Conservation (phyloP, 2,329 filamentous ascomycete genomes). For the Hypoxylon sp. region DNA sequence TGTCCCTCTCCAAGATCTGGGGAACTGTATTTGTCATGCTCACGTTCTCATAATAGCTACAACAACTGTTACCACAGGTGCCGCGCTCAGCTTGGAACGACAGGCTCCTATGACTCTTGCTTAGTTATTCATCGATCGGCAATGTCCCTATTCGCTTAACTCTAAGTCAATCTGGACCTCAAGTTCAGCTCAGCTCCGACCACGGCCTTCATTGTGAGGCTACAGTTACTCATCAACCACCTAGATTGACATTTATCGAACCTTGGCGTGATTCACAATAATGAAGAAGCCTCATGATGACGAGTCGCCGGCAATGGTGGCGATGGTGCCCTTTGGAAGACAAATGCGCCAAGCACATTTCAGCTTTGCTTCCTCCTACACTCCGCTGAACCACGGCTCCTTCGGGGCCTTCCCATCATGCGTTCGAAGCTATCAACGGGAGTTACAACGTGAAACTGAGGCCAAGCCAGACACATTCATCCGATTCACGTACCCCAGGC, state of each 20-base stretch:
- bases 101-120: not conserved
- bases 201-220: not conserved
- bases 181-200: not conserved
- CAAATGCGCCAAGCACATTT: constrained; percentile 54
- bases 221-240: not conserved
- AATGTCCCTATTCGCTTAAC: constrained; percentile 14
- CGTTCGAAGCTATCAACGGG: constrained; percentile 67
- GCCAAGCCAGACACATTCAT: constrained; percentile 76
- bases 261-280: not conserved
- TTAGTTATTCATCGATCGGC: not conserved
- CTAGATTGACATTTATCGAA: not conserved
- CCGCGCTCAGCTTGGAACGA: constrained; percentile 22
- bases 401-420: constrained; percentile 75
- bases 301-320: constrained; percentile 23
- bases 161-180: constrained; percentile 1
- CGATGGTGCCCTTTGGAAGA: constrained; percentile 47
- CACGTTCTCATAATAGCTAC: constrained; percentile 20
- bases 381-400: constrained; percentile 66
- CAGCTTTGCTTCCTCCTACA: constrained; percentile 53
- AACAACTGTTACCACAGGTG: constrained; percentile 1
- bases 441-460: constrained; percentile 71
- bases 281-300: constrained; percentile 28
- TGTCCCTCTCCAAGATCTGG: constrained; percentile 9
- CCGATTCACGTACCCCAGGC: constrained; percentile 69
- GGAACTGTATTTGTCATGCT: constrained; percentile 25